These are phyloP conservation scores for Cubamyces lactineus DNA, from an alignment of 768 basidiomycete genomes.

Conservation along the genomic window DNA sequence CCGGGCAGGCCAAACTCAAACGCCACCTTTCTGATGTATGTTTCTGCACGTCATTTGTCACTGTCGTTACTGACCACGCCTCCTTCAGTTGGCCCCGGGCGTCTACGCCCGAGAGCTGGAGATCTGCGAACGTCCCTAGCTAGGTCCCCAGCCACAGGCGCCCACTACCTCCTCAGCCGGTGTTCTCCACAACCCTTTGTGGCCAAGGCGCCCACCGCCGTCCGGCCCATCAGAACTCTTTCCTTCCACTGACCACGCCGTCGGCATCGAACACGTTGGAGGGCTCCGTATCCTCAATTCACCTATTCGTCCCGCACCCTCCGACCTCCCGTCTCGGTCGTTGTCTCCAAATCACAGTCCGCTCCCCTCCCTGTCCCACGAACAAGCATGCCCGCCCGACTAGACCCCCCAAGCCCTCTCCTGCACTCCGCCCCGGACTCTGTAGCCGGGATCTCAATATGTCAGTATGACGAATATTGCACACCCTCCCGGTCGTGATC, in stretches of 20 bases:
- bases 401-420: not conserved
- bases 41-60: conserved; percentile 24
- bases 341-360: not conserved
- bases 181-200: conserved; percentile 11
- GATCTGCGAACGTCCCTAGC: conserved; percentile 9
- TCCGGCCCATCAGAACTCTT: conserved; percentile 19
- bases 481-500: not conserved
- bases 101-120: not conserved
- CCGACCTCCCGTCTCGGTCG: conserved; percentile 11
- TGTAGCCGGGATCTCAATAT: not conserved
- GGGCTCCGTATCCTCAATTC: conserved; percentile 7
- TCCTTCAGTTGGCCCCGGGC: no score
- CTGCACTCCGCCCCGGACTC: not conserved
- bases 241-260: conserved; percentile 21
- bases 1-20: conserved; percentile 22
- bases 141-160: not conserved
- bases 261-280: conserved; percentile 25
- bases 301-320: conserved; percentile 6
- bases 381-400: not conserved
- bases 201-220: conserved; percentile 6
- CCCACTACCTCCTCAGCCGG: conserved; percentile 5
- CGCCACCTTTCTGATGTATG: conserved; percentile 31
- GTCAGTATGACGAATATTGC: not conserved
- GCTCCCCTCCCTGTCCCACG: not conserved
- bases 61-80: conserved; percentile 16